Evolutionary conservation across 352 stramenopile genomes (phyloP).

Genomic region (Aphanomyces astaci): DNA sequence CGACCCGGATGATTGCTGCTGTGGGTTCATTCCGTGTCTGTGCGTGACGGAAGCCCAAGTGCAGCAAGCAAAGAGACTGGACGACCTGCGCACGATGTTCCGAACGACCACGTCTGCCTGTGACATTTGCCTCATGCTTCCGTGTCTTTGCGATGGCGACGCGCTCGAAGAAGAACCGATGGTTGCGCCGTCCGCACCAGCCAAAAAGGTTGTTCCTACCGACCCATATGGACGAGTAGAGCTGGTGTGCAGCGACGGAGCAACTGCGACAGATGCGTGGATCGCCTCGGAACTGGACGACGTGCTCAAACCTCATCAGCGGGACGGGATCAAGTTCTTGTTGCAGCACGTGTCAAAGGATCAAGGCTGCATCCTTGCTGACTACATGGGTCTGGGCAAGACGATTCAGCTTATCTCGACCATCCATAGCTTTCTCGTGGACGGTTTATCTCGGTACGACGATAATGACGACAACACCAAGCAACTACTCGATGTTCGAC

Average conservation of each 20-base stretch:
- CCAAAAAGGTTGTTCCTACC: not conserved
- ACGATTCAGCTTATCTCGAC: conserved; percentile 81
- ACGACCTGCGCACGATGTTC: conserved; percentile 15
- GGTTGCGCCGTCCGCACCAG: not conserved
- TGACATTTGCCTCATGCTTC: conserved; percentile 23
- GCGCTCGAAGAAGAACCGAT: not conserved
- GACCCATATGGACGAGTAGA: conserved; percentile 15
- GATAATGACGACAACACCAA: not conserved
- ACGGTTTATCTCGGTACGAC: conserved; percentile 26
- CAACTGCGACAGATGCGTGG: conserved; percentile 35
- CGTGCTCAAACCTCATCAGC: conserved; percentile 70
- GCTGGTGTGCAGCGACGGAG: not conserved
- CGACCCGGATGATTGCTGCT: conserved; percentile 15
- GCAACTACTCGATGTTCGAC: not conserved
- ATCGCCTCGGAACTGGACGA: conserved; percentile 68
- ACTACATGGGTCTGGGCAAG: conserved; percentile 88
- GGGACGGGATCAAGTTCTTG: conserved; percentile 64
- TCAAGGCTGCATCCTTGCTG: conserved; percentile 77
- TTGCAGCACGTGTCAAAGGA: conserved; percentile 40
- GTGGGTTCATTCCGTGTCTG: conserved; percentile 17
- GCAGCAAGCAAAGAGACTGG: conserved; percentile 12
- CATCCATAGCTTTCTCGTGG: conserved; percentile 71
- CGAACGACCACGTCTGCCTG: conserved; percentile 7
- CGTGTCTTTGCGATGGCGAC: conserved; percentile 18
- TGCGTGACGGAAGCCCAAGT: conserved; percentile 21